Evolutionary conservation across 805 yeast genomes (phyloP), one percentile per base, ranked within the genome.

Genomic region (Starmerella tilneyi): DNA sequence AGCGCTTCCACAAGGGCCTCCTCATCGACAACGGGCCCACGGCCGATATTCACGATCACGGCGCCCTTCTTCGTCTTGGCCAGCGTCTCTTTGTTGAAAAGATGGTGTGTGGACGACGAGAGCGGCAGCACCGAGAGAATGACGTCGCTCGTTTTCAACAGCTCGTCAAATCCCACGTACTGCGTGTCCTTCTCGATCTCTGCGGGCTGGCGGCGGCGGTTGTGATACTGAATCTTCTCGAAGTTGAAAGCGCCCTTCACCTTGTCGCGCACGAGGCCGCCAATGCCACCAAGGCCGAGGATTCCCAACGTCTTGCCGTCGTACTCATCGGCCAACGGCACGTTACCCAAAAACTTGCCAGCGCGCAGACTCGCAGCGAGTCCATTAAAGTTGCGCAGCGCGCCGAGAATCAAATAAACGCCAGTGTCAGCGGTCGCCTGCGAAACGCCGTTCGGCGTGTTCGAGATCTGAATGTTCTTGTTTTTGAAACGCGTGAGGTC

Each of bases 211-310:
- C 68, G 66, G 30, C 59, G 56, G 37, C 81, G 66, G 63, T 76
- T 76, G 61, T 75, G 63, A 63, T 77, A 77, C 41, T 71, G 56
- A 51, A 74, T 65, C 57, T 68, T 68, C 38, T 59, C 67, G 56
- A 75, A 72, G 3, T 74, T 75, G 55, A 76, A 71, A 2, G 54
- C 52, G 2, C 72, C 74, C 44, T 49, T 47, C 45, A 69, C 64
- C 52, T 78, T 67, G 56, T 73, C 75, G 28, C 76, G 69, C 45
- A 75, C 67, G 9, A 74, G 71, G 23, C 74, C 66, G 41, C 81
- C 82, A 59, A 76, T 75, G 7, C 80, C 80, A 6, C 82, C 82
- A 70, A 77, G 65, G 2, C 82, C 82, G 30, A 76, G 62, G 44
- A 76, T 74, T 4, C 81, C 82, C 16, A 76, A 67, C 5, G 67